phyloP scores from a whole-genome alignment of 179 eudicot genomes.

The Pouteria campechiana region DNA sequence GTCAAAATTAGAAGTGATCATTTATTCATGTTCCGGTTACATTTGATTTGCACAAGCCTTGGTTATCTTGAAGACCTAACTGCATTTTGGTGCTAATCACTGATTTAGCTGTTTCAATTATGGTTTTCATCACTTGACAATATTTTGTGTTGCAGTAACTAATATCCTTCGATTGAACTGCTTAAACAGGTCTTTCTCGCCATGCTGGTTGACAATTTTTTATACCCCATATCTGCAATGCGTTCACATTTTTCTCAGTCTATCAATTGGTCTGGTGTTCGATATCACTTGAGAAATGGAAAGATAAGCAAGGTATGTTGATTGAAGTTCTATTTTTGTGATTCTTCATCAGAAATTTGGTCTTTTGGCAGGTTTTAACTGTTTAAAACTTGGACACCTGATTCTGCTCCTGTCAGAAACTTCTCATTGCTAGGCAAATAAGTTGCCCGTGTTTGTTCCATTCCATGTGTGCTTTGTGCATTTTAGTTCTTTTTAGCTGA shows the following conservation, averaged over 20 bases:
- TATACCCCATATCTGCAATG: constrained; percentile 76
- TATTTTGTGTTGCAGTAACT: background rate
- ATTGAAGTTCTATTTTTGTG: background rate
- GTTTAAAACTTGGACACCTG: background rate
- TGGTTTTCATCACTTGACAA: too few species aligned
- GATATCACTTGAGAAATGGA: constrained; percentile 80
- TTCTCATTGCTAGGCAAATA: too few species aligned
- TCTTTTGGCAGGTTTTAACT: background rate
- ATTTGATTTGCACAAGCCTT: too few species aligned
- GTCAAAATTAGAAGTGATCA: too few species aligned
- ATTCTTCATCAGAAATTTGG: background rate
- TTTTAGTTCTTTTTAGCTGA: background rate
- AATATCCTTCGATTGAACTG: background rate
- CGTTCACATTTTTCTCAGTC: constrained; percentile 80
- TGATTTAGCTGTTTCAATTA: too few species aligned
- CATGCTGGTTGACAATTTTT: constrained; percentile 85
- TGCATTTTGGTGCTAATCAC: too few species aligned
- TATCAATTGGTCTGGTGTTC: constrained; percentile 91
- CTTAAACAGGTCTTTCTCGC: constrained; percentile 82
- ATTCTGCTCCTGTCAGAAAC: background rate
- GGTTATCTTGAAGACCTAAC: too few species aligned
- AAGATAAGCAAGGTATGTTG: constrained; percentile 61
- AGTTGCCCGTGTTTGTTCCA: too few species aligned
- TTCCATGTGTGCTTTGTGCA: too few species aligned
- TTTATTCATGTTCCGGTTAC: too few species aligned